Percentiles rank a stretch among this genome's conserved stretches.
phyloP scores from a whole-genome alignment of 129 eudicot genomes.

The Arctium lappa region DNA sequence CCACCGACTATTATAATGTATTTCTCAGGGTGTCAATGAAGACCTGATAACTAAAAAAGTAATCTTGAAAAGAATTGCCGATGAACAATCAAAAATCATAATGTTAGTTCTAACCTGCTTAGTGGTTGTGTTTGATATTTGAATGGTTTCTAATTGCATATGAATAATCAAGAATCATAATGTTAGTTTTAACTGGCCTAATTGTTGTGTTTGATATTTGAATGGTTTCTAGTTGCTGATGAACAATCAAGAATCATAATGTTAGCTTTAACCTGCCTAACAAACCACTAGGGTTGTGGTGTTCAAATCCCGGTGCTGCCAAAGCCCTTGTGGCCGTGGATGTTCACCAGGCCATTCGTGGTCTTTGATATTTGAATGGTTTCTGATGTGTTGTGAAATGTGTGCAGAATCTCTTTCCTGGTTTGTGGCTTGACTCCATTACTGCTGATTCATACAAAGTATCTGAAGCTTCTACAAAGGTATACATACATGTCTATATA shows the following conservation, averaged over 20 bases:
- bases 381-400: background rate
- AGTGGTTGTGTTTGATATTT: background rate
- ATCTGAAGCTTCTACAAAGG: conserved; percentile 43
- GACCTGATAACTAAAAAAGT: no score
- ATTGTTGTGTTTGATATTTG: conserved; percentile 8
- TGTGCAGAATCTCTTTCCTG: conserved; percentile 57
- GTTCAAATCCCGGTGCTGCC: no score
- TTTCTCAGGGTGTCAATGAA: background rate
- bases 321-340: no score
- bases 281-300: no score
- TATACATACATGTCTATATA: background rate
- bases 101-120: background rate
- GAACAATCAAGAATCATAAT: no score
- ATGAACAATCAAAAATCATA: background rate
- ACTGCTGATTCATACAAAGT: conserved; percentile 59
- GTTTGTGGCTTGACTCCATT: conserved; percentile 47
- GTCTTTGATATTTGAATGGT: no score
- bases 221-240: background rate
- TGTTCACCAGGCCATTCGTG: no score
- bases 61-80: no score
- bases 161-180: no score
- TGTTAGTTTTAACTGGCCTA: no score
- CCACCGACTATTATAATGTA: background rate
- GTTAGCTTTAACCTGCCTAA: no score
- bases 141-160: conserved; percentile 6